Evolutionary conservation across 208 protist species (phyloP).

Genomic region (Crithidia sp.): DNA sequence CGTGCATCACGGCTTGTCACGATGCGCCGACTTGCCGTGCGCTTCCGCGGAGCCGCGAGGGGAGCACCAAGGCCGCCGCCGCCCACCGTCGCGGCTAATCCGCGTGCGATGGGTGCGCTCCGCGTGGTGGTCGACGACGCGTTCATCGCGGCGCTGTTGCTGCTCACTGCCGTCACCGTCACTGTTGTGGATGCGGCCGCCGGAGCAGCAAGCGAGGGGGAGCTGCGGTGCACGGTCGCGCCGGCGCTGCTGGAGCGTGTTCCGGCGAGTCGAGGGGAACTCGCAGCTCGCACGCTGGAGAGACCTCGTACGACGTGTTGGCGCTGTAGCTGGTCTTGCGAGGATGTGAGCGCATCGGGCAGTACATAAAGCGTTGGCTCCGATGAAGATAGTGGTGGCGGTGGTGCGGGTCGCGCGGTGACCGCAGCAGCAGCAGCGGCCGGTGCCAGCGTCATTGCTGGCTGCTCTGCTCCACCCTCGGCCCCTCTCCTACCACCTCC

Average conservation of each 20-base stretch:
- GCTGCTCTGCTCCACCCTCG: no score
- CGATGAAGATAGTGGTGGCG: no score
- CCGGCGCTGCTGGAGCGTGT: slow-evolving; percentile 14
- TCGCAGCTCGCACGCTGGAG: not conserved
- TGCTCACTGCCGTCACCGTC: not conserved
- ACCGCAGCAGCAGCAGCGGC: not conserved
- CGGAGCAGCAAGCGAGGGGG: not conserved
- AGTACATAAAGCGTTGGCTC: not conserved
- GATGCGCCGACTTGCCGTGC: slow-evolving; percentile 10
- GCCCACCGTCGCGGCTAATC: not conserved
- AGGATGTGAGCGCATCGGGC: not conserved
- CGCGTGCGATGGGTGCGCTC: slow-evolving; percentile 4
- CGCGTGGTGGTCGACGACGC: not conserved
- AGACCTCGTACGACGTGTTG: slow-evolving; percentile 5
- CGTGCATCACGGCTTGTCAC: slow-evolving; percentile 11
- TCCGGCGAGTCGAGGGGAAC: not conserved
- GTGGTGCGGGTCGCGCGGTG: no score
- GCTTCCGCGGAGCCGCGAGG: not conserved
- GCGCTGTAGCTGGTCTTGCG: not conserved
- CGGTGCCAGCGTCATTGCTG: no score
- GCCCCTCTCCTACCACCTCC: no score
- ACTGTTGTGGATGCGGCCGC: not conserved
- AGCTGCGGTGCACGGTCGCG: slow-evolving; percentile 7
- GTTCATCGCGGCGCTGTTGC: not conserved
- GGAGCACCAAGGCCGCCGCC: not conserved